Evolutionary conservation across 164 flowering plant genomes (phyloP).

Genomic region (Litsea cubeba): DNA sequence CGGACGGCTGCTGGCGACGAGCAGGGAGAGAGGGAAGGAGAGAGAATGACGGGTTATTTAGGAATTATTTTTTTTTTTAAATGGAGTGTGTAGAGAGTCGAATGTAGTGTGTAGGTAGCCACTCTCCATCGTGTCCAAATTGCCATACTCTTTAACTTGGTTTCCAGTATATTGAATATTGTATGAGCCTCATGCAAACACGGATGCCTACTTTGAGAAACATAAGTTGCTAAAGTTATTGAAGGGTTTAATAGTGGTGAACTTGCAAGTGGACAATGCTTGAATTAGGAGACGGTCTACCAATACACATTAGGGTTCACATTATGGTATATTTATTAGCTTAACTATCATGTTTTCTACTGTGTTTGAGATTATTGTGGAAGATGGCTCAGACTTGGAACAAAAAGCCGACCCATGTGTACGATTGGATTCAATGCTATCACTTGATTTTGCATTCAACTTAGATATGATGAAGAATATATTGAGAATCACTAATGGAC

Average conservation of each 20-base stretch:
- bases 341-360: background rate
- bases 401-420: background rate
- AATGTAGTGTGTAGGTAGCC: too few species aligned
- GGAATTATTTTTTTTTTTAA: too few species aligned
- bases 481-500: background rate
- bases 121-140: too few species aligned
- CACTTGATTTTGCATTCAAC: background rate
- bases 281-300: background rate
- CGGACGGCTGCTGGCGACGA: too few species aligned
- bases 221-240: background rate
- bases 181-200: conserved; percentile 4
- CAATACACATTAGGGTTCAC: background rate
- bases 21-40: too few species aligned
- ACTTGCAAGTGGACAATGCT: background rate
- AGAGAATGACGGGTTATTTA: too few species aligned
- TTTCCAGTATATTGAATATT: conserved; percentile 2
- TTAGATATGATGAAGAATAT: background rate
- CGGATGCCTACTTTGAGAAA: background rate
- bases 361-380: background rate
- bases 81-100: too few species aligned
- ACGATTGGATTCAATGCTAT: background rate
- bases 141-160: too few species aligned
- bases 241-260: too few species aligned
- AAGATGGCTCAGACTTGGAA: background rate
- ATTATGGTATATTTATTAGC: background rate